These are phyloP conservation scores for Heritiera fomes DNA, from an alignment of 345 rosid genomes.

Conservation along the genomic window DNA sequence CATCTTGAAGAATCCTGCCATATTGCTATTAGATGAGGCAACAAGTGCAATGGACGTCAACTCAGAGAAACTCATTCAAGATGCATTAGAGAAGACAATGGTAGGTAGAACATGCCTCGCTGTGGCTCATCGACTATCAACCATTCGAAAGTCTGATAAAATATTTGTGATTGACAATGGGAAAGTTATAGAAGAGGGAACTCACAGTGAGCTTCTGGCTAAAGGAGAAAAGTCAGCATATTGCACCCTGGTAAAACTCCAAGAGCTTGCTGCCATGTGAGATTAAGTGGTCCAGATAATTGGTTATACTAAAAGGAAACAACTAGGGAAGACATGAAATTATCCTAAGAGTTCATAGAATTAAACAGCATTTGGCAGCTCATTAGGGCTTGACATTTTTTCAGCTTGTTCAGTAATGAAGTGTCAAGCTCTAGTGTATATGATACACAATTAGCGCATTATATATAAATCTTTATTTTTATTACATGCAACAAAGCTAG, in stretches of 20 bases:
- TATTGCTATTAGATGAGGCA: conserved; percentile 39
- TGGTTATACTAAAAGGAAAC: too few species aligned
- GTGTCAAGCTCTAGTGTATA: too few species aligned
- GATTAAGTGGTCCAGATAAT: too few species aligned
- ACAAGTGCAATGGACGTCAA: conserved; percentile 35
- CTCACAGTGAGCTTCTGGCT: conserved; percentile 23
- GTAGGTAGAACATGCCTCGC: conserved; percentile 20
- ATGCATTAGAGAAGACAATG: conserved; percentile 35
- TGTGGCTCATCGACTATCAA: conserved; percentile 37
- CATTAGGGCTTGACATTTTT: too few species aligned
- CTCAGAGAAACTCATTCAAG: conserved; percentile 38
- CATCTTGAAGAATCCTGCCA: conserved; percentile 33
- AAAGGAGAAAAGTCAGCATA: conserved; percentile 22
- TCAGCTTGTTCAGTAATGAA: too few species aligned
- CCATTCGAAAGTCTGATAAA: conserved; percentile 17
- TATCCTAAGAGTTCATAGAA: too few species aligned
- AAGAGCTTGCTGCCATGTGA: background rate
- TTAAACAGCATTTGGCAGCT: too few species aligned
- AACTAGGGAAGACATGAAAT: too few species aligned
- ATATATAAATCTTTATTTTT: too few species aligned
- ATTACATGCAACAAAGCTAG: background rate
- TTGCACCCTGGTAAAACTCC: conserved; percentile 20
- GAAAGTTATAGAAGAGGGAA: conserved; percentile 22
- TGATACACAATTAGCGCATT: too few species aligned
- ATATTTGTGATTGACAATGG: conserved; percentile 28